Evolutionary conservation across 1,139 yeast genomes (phyloP), one percentile per base, ranked within the genome.

Genomic region (Saccharomyces hybrid): DNA sequence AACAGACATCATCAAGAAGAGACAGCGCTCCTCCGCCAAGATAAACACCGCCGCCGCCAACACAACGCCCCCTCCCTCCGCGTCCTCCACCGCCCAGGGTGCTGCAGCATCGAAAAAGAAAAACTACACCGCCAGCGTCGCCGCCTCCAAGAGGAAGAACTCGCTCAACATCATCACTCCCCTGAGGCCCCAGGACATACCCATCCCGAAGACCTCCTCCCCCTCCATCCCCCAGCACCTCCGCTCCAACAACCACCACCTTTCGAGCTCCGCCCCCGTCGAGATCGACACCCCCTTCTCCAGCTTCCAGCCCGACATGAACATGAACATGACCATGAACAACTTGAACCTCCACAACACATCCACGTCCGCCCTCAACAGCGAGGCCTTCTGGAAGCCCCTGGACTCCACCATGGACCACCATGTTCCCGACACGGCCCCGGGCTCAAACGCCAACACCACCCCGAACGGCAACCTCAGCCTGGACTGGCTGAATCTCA

Each of bases 1-100:
- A 68, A 89, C 96, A 0, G 97, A 91, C 71, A 91, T 93, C 11
- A 91, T 91, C 64, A 89, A 91, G 73, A 88, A 90, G 66, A 78
- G 98, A 63, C 74, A 73, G 55, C 61, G 75, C 52, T 68, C 60
- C n/a, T 52, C 61, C 4, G 56, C 54, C 31, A 59, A 55, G 47
- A 47, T 48, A 47, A 51, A 54, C 44, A 53, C 49, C 16, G 52
- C 53, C 16, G 52, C 53, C 28, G 16, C 16, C 28, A 38, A 38
- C 4, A 16, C 16, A 51, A 34, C 21, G 27, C 48, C 47, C 28
- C 42, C 42, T 48, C 31, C 42, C 14, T 19, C 32, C 4, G 16
- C 31, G 14, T 28, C 48, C n/a, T 24, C 42, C 7, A 38, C 29
- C 9, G 48, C 26, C 8, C 27, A 24, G 11, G 47, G 51, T 26